Percentiles rank a stretch among this genome's conserved stretches.
Conservation (phyloP, 2,329 filamentous ascomycete species). For the Davidsoniella australis region DNA sequence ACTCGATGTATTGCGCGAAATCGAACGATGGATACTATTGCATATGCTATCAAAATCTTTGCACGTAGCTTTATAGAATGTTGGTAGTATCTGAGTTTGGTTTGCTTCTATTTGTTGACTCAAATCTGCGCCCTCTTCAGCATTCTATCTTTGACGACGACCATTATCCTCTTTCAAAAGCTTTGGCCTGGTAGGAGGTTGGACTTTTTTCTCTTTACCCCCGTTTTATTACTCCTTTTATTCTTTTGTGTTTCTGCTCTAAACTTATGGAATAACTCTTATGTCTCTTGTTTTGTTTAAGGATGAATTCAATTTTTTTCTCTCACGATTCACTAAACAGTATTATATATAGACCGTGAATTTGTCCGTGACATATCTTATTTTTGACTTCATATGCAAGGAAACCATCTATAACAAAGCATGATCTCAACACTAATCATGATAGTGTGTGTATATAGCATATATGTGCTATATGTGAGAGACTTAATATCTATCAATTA, state of each 20-base stretch:
- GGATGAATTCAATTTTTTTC: conserved; percentile 3
- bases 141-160: conserved; percentile 6
- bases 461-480: no score
- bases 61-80: neutral
- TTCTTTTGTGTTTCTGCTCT: conserved; percentile 13
- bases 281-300: conserved; percentile 8
- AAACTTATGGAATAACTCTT: conserved; percentile 6
- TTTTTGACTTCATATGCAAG: no score
- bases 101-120: no score
- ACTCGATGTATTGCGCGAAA: no score
- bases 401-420: no score
- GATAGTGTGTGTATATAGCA: no score
- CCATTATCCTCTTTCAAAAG: conserved; percentile 11
- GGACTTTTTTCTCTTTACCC: conserved; percentile 5
- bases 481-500: no score
- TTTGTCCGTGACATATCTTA: no score
- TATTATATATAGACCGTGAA: no score
- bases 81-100: no score
- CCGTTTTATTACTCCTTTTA: conserved; percentile 20
- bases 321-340: neutral
- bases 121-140: neutral
- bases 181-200: conserved; percentile 10
- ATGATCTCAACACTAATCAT: no score
- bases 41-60: neutral
- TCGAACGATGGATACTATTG: neutral